Percentiles rank a stretch among this genome's conserved stretches.
Evolutionary conservation across 169 alveolate genomes (phyloP).

Genomic region (Plasmodium inui): DNA sequence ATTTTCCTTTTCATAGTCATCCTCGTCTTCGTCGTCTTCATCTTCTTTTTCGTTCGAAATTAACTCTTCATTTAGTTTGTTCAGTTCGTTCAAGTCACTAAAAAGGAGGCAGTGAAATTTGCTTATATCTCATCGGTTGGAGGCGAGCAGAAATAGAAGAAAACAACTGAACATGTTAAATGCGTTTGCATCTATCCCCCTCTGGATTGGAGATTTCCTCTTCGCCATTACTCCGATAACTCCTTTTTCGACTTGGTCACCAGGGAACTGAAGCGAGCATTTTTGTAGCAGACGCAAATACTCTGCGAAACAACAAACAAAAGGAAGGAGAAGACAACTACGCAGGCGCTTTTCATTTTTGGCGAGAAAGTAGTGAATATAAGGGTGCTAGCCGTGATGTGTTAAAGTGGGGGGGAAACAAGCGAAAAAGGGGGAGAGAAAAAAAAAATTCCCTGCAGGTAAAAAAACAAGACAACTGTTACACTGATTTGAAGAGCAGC

Average conservation of each 20-base stretch:
- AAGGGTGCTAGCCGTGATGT: background rate
- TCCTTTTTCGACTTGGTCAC: slow-evolving; percentile 14
- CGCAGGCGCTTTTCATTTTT: slow-evolving; percentile 33
- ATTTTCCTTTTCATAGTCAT: slow-evolving; percentile 35
- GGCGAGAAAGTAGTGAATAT: background rate
- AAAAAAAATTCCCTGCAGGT: background rate
- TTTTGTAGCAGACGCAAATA: slow-evolving; percentile 16
- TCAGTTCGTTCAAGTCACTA: slow-evolving; percentile 53
- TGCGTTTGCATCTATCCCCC: background rate
- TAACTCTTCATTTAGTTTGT: slow-evolving; percentile 42
- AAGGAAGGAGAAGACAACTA: slow-evolving; percentile 22
- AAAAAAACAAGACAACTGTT: background rate
- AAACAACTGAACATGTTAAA: background rate
- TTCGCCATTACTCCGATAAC: slow-evolving; percentile 39
- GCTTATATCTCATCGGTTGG: background rate
- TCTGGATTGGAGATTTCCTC: background rate
- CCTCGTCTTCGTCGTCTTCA: slow-evolving; percentile 68
- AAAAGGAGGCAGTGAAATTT: background rate
- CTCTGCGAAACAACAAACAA: background rate
- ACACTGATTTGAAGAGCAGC: background rate
- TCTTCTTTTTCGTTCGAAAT: slow-evolving; percentile 58
- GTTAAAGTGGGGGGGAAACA: background rate
- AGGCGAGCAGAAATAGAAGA: background rate
- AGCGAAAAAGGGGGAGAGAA: background rate
- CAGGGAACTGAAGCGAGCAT: slow-evolving; percentile 41